Evolutionary conservation across 441 rosid species (phyloP).

Genomic region (Omphalea diandra): DNA sequence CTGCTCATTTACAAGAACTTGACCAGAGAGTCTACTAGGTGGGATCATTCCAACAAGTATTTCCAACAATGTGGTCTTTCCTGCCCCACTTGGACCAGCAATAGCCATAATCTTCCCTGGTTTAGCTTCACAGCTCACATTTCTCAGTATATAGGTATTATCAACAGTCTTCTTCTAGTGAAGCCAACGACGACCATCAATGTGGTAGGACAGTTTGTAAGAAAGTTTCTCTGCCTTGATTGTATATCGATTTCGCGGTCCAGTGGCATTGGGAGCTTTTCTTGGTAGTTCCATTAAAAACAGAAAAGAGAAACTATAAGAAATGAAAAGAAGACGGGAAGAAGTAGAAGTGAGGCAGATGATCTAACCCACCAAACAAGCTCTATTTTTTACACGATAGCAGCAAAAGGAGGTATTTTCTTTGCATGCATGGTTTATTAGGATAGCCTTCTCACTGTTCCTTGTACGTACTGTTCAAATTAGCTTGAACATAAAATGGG

Average conservation of each 20-base stretch:
- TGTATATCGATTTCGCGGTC: slow-evolving; percentile 21
- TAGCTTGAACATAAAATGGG: too few species aligned
- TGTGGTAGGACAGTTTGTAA: slow-evolving; percentile 27
- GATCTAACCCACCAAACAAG: slow-evolving; percentile 19
- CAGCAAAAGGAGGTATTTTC: neutral
- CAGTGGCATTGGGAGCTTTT: slow-evolving; percentile 6
- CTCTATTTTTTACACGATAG: neutral
- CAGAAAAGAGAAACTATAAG: neutral
- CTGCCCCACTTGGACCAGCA: slow-evolving; percentile 86
- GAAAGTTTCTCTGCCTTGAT: slow-evolving; percentile 35
- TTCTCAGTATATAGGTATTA: slow-evolving; percentile 30
- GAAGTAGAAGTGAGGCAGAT: slow-evolving; percentile 9
- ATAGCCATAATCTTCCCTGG: slow-evolving; percentile 62
- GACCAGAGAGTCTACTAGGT: slow-evolving; percentile 48
- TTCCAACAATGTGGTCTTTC: slow-evolving; percentile 78
- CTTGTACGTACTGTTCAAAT: too few species aligned
- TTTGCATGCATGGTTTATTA: neutral
- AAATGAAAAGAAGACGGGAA: slow-evolving; percentile 4
- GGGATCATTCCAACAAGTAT: slow-evolving; percentile 65
- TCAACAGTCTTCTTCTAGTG: slow-evolving; percentile 10
- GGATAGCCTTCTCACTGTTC: neutral
- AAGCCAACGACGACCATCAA: slow-evolving; percentile 28
- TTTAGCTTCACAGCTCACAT: slow-evolving; percentile 34
- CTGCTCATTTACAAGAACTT: slow-evolving; percentile 50
- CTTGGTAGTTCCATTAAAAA: slow-evolving; percentile 34